These are phyloP conservation scores for Rosa lucieae DNA, from an alignment of 306 rosid genomes.

Conservation along the genomic window DNA sequence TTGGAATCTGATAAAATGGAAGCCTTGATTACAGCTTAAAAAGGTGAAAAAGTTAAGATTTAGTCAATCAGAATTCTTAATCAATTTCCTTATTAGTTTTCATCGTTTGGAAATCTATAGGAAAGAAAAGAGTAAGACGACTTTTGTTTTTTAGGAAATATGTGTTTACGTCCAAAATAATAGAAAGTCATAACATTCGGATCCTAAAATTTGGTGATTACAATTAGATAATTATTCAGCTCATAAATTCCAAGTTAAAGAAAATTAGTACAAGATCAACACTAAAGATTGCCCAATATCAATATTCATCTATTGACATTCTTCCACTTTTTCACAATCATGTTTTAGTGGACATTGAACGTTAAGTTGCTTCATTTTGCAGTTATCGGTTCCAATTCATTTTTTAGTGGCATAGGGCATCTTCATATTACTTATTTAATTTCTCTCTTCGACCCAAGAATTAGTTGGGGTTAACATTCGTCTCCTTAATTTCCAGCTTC, in stretches of 20 bases:
- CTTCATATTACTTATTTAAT: no score
- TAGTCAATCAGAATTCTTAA: not conserved
- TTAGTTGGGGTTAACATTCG: not conserved
- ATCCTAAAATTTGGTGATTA: not conserved
- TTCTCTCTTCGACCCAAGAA: not conserved
- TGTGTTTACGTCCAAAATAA: not conserved
- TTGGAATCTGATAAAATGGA: not conserved
- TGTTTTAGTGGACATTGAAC: not conserved
- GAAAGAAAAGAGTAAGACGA: not conserved
- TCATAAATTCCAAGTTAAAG: not conserved
- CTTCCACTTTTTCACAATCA: not conserved
- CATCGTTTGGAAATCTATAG: not conserved
- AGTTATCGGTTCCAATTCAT: no score
- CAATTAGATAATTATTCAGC: not conserved
- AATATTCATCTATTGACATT: not conserved
- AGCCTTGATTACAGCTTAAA: conserved; percentile 2
- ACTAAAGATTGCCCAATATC: no score
- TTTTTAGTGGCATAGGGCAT: no score
- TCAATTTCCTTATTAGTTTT: not conserved
- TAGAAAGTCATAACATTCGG: not conserved
- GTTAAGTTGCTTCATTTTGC: no score
- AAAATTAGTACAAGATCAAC: not conserved
- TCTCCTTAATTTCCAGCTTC: not conserved
- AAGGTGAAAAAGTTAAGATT: not conserved
- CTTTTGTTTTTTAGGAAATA: not conserved